These are phyloP conservation scores for Spizellomyces punctatus DNA, from an alignment of 192 early-diverging fungal species.

Conservation along the genomic window DNA sequence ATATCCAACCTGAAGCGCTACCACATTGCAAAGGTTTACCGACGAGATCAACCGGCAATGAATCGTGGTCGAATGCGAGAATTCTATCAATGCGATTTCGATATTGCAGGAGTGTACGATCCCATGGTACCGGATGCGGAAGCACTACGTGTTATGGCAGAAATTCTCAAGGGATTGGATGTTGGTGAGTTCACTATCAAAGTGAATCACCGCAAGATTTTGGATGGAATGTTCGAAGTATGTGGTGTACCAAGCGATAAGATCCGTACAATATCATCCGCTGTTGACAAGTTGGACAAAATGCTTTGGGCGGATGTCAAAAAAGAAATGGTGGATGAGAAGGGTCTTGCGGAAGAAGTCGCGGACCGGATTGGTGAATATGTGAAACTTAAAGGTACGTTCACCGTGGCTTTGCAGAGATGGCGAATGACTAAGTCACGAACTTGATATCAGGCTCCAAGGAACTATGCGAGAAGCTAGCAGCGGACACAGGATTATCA, in stretches of 20 bases:
- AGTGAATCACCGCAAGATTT: constrained; percentile 95
- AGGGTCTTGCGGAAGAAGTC: constrained; percentile 74
- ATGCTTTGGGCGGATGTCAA: constrained; percentile 91
- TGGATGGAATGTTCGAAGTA: constrained; percentile 96
- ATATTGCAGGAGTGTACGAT: constrained; percentile 94
- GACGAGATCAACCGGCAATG: constrained; percentile 97
- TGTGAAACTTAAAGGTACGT: constrained; percentile 70
- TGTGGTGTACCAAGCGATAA: constrained; percentile 91
- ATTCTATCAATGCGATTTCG: constrained; percentile 97
- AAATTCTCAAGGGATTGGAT: constrained; percentile 79
- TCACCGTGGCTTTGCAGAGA: background rate
- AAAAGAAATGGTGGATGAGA: constrained; percentile 92
- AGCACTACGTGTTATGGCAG: constrained; percentile 75
- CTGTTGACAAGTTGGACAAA: constrained; percentile 99
- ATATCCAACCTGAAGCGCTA: constrained; percentile 91
- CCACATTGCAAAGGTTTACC: constrained; percentile 98
- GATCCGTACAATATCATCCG: constrained; percentile 91
- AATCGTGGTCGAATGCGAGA: constrained; percentile 99
- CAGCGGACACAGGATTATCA: constrained; percentile 64
- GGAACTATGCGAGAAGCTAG: constrained; percentile 78
- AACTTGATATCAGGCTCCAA: constrained; percentile 51
- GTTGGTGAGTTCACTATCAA: constrained; percentile 92
- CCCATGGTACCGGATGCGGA: constrained; percentile 98
- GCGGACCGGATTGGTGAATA: constrained; percentile 95
- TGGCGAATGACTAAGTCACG: background rate